Evolutionary conservation across 2,329 filamentous ascomycete species (phyloP).

Genomic region (Trichoderma afroharzianum): DNA sequence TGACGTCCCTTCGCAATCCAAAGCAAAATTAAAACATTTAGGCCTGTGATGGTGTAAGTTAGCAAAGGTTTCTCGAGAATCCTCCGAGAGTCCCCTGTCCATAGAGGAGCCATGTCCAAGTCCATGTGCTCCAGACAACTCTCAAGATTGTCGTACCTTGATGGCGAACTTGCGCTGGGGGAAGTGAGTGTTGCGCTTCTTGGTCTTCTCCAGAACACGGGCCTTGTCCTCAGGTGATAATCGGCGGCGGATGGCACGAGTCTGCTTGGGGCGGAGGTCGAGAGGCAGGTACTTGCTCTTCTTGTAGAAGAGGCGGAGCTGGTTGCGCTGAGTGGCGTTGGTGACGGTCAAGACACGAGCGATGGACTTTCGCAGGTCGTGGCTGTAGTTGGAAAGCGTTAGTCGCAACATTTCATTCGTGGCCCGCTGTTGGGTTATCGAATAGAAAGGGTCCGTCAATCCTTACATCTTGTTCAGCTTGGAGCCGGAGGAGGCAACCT

Average conservation of each 20-base stretch:
- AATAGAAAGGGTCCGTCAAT: not conserved
- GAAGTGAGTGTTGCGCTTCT: slow-evolving; percentile 95
- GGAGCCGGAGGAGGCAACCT: slow-evolving; percentile 90
- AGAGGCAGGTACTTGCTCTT: slow-evolving; percentile 99
- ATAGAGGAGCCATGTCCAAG: not conserved
- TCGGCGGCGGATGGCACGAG: slow-evolving; percentile 93
- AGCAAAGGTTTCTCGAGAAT: not conserved
- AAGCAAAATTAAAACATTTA: slow-evolving; percentile 28
- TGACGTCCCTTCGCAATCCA: slow-evolving; percentile 29
- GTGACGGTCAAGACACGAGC: slow-evolving; percentile 98
- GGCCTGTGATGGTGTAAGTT: slow-evolving; percentile 23
- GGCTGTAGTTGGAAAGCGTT: slow-evolving; percentile 51
- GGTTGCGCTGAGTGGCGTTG: slow-evolving; percentile 98
- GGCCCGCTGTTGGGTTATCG: not conserved
- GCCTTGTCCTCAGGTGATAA: slow-evolving; percentile 88
- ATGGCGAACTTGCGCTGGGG: slow-evolving; percentile 98
- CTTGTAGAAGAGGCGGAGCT: slow-evolving; percentile 99
- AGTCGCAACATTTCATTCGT: slow-evolving; percentile 23
- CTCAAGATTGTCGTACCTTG: slow-evolving; percentile 64
- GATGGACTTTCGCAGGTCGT: slow-evolving; percentile 99
- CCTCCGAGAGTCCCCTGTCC: not conserved
- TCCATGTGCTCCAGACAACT: not conserved
- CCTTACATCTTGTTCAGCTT: slow-evolving; percentile 97
- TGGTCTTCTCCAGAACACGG: slow-evolving; percentile 85
- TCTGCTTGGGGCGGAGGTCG: slow-evolving; percentile 98